Evolutionary conservation across 73 alveolate species (phyloP).

Genomic region (Diophrys sp.): DNA sequence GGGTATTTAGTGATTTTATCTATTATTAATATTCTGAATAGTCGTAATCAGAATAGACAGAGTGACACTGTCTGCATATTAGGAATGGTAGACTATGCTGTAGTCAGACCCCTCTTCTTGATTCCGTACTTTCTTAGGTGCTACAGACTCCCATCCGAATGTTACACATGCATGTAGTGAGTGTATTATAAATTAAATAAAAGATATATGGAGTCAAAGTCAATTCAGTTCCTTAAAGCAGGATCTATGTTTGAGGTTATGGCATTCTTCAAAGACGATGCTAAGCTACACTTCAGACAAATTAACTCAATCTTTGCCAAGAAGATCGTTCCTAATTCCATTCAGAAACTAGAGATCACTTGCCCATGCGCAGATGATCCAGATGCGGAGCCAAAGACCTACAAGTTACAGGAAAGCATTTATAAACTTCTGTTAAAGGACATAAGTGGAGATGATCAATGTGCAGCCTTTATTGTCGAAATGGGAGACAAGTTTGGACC

Average conservation of each 20-base stretch:
- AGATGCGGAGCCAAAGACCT: neutral
- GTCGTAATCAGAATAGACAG: no score
- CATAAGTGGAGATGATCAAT: neutral
- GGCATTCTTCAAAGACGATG: slow-evolving; percentile 3
- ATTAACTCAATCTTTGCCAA: neutral
- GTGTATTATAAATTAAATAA: no score
- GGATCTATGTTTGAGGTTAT: slow-evolving; percentile 5
- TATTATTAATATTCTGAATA: no score
- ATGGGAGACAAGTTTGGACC: slow-evolving; percentile 8
- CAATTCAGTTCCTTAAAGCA: neutral
- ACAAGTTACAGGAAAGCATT: neutral
- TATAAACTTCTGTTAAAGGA: neutral
- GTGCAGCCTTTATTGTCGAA: neutral
- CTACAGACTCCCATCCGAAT: no score
- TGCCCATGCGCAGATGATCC: slow-evolving; percentile 5
- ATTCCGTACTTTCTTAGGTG: no score
- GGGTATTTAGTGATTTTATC: no score
- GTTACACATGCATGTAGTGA: no score
- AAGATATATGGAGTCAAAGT: neutral
- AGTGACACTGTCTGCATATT: no score
- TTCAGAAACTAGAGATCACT: slow-evolving; percentile 1
- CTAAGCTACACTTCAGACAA: slow-evolving; percentile 7
- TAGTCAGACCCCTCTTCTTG: no score
- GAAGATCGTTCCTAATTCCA: slow-evolving; percentile 8
- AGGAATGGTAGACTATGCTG: no score